Conservation (phyloP, 2,329 filamentous ascomycete species). For the Aspergillus vadensis region DNA sequence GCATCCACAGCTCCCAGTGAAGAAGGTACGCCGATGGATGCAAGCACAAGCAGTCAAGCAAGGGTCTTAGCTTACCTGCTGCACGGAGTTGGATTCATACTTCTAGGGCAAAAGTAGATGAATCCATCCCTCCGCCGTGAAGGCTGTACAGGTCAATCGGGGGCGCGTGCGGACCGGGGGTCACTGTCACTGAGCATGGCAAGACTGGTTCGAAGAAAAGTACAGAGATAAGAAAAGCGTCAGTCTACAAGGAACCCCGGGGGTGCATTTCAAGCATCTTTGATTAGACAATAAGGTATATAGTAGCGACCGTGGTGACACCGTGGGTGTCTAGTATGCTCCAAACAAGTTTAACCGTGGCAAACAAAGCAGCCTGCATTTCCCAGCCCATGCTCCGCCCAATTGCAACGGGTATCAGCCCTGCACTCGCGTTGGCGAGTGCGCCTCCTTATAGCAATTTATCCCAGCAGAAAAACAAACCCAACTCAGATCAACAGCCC, state of each 20-base stretch:
- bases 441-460: conserved; percentile 13
- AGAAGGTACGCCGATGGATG: no score
- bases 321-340: conserved; percentile 17
- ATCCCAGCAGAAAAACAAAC: conserved; percentile 6
- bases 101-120: no score
- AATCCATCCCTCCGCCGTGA: no score
- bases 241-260: not conserved
- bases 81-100: no score
- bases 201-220: no score
- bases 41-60: no score
- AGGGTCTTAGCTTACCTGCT: no score
- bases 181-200: no score
- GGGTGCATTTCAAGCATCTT: conserved; percentile 11
- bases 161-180: no score
- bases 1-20: no score
- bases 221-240: not conserved
- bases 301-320: conserved; percentile 28
- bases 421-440: not conserved
- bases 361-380: conserved; percentile 13
- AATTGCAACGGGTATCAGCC: conserved; percentile 21
- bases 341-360: conserved; percentile 8
- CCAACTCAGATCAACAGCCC: conserved; percentile 1
- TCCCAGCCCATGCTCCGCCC: conserved; percentile 21
- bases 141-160: no score
- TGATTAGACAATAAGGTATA: conserved; percentile 27